Conservation (phyloP, 1,284 basidiomycete genomes). For the Cystobasidium pallidum region DNA sequence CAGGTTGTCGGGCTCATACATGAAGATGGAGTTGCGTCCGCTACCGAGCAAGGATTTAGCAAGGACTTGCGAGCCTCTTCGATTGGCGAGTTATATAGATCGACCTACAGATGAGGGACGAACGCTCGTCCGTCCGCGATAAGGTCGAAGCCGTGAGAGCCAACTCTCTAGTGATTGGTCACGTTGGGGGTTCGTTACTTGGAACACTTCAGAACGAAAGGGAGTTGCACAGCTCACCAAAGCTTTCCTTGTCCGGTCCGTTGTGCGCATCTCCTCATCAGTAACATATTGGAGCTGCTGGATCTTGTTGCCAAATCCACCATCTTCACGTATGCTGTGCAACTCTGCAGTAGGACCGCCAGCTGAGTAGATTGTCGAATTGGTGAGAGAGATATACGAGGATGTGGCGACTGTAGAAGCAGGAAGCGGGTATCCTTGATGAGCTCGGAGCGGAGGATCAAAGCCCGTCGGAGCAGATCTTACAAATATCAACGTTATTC, state of each 20-base stretch:
- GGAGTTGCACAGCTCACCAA: too few species aligned
- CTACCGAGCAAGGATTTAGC: constrained; percentile 45
- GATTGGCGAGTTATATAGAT: too few species aligned
- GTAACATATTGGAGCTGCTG: constrained; percentile 51
- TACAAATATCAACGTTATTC: background rate
- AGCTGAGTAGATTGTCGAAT: constrained; percentile 56
- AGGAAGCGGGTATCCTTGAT: too few species aligned
- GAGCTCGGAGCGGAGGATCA: too few species aligned
- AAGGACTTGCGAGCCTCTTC: too few species aligned
- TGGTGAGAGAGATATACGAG: constrained; percentile 53
- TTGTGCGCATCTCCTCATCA: constrained; percentile 45
- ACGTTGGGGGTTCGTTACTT: too few species aligned
- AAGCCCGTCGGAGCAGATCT: too few species aligned
- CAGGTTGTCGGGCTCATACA: constrained; percentile 53
- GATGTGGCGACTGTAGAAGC: constrained; percentile 47
- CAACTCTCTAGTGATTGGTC: too few species aligned
- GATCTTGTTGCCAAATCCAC: constrained; percentile 49
- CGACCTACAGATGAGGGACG: constrained; percentile 55
- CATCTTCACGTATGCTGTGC: constrained; percentile 45
- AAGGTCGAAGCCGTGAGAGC: constrained; percentile 51
- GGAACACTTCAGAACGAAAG: too few species aligned
- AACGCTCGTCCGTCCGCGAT: constrained; percentile 49
- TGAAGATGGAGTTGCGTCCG: constrained; percentile 58
- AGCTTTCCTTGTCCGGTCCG: constrained; percentile 52
- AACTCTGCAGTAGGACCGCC: constrained; percentile 57